Evolutionary conservation across 371 early-diverging fungal species (phyloP).

Genomic region (Apophysomyces ossiformis): DNA sequence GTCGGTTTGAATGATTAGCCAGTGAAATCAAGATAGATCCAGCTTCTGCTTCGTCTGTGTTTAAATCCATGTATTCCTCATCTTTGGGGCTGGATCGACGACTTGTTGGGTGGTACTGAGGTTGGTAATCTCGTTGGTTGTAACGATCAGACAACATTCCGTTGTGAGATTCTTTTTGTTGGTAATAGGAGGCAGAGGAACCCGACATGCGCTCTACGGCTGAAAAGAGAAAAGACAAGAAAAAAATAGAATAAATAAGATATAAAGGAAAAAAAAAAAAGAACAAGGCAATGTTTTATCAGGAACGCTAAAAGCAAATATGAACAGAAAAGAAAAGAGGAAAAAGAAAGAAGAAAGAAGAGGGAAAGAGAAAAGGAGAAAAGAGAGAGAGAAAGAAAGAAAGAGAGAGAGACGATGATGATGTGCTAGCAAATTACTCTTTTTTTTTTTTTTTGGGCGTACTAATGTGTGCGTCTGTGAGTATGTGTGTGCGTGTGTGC

Average conservation of each 20-base stretch:
- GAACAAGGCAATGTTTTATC: neutral
- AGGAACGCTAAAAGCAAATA: neutral
- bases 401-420: neutral
- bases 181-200: neutral
- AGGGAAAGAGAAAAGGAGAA: neutral
- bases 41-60: constrained; percentile 43
- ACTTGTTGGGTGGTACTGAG: constrained; percentile 1
- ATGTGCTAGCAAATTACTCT: too few species aligned
- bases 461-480: too few species aligned
- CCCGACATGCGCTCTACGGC: neutral
- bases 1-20: constrained; percentile 26
- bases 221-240: constrained; percentile 3
- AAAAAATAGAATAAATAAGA: neutral
- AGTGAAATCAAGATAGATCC: constrained; percentile 46
- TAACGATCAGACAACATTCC: constrained; percentile 2
- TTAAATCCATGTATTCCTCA: constrained; percentile 20
- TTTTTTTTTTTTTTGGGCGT: too few species aligned
- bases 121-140: constrained; percentile 5
- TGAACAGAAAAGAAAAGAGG: constrained; percentile 4
- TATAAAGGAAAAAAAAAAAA: neutral
- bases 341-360: constrained; percentile 8
- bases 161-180: neutral
- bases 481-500: neutral
- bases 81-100: constrained; percentile 1
- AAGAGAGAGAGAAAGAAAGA: neutral